Evolutionary conservation across 371 early-diverging fungal species (phyloP), one percentile per base, ranked within the genome.

Genomic region (Sporodiniella umbellata): DNA sequence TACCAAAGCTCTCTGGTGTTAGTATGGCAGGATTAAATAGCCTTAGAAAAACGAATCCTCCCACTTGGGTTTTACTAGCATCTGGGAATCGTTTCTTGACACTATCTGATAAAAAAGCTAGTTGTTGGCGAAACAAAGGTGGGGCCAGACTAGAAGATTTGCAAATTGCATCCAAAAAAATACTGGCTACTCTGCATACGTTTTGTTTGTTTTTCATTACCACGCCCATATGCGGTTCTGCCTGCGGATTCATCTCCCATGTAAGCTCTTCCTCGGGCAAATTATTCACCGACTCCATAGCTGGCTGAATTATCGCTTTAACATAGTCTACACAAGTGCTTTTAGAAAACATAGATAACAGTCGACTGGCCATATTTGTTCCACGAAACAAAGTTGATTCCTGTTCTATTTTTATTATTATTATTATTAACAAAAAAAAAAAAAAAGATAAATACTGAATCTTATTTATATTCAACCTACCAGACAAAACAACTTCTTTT

Each of bases 11-110:
- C 46, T 85, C 85, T 0, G 97, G 96, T 0, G 93, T 82, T 4
- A 95, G 86, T 45, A 96, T 94, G 2, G 92, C 93, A 0, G 97
- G 97, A 59, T 93, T 90, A 47, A 96, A 78, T 72, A 96, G 86
- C 14, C 97, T 82, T 46, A 96, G 62, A 59, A 96, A 95, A 31
- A 96, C 80, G 58, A 95, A 92, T 0, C 92, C 93, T 48, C 95
- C 95, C 0, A 96, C 92, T 26, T 93, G 90, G 0, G 86, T 85
- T 42, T 82, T 78, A 25, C 74, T 79, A 8, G 93, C 85, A 31
- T 89, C 92, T 0, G 93, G 92, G 68, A 93, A 95, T 24, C 86
- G 75, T 35, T 80, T 68, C 12, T 74, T 81, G 2, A 94, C 95
- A 3, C 88, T 74, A 37, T 78, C 66, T 19, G 84, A 73, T 22